Evolutionary conservation across 1,284 basidiomycete genomes (phyloP).

Genomic region (Testicularia cyperi): DNA sequence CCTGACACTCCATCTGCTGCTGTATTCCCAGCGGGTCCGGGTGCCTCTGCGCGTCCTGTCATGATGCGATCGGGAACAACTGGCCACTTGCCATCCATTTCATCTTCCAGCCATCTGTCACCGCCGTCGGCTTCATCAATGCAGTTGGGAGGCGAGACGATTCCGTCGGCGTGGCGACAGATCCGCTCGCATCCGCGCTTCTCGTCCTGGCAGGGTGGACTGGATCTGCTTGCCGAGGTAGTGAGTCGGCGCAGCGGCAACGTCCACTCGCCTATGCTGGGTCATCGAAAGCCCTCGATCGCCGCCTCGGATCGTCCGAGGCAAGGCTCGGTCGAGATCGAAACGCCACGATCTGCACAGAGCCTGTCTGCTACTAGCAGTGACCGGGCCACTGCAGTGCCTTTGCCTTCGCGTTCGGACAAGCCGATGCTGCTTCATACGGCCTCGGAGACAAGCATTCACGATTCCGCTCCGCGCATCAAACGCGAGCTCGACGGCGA

Average conservation of each 20-base stretch:
- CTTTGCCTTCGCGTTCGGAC: too few relatives aligned
- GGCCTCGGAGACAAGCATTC: slow-evolving; percentile 5
- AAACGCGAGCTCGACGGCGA: slow-evolving; percentile 9
- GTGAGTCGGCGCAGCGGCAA: slow-evolving; percentile 40
- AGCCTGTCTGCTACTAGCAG: slow-evolving; percentile 10
- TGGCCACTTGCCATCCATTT: slow-evolving; percentile 1
- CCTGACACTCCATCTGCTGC: not conserved
- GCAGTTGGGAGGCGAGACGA: slow-evolving; percentile 20
- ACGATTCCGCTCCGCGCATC: not conserved
- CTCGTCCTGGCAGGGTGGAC: slow-evolving; percentile 45
- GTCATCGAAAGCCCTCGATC: not conserved
- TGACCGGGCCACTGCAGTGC: slow-evolving; percentile 5
- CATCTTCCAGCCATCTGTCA: not conserved
- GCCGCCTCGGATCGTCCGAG: slow-evolving; percentile 18
- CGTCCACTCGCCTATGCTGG: slow-evolving; percentile 25
- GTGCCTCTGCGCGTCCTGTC: slow-evolving; percentile 4
- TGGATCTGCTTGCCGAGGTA: slow-evolving; percentile 56
- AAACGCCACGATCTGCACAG: slow-evolving; percentile 5
- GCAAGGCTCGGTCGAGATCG: slow-evolving; percentile 30
- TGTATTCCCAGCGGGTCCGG: slow-evolving; percentile 3
- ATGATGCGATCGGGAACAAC: slow-evolving; percentile 15
- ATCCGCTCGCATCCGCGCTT: slow-evolving; percentile 56
- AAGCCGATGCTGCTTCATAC: slow-evolving; percentile 13
- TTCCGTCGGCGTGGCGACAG: slow-evolving; percentile 51
- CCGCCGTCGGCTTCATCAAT: not conserved